Evolutionary conservation across 2,329 filamentous ascomycete species (phyloP), one percentile per base, ranked within the genome.

Genomic region (Aspergillus sp.): DNA sequence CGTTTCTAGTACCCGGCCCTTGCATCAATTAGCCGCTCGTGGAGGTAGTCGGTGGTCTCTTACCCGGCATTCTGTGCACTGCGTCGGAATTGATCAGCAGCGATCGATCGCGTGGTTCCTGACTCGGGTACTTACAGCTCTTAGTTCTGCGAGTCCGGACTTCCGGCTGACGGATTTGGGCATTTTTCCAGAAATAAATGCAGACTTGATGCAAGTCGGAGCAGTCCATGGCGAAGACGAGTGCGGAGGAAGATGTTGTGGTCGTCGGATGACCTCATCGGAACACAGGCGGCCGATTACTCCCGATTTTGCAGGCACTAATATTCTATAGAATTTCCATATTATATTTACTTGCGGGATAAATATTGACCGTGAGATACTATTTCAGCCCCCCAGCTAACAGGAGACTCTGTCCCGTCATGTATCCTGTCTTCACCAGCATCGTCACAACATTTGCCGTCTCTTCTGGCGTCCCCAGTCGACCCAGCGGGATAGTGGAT

Each of bases 371-470:
- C 1, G 3, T 4, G 9, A 30, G 27, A 11, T 27, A 3, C 39
- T 70, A 82, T 65, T 82, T 83, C 64, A 84, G 69, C 2, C 81
- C 81, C 19, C 82, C 82, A 41, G 78, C 80, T 59, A 84, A 62
- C 63, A 84, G 61, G 30, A 85, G 75, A 59, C 81, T 83, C 69
- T 85, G 82, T 1, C 82, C 82, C 0, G 82, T 85, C 73, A 84
- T 71, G 61, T 86, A 87, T 0, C 85, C 84, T 15, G 83, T 87
- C 65, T 75, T 79, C 60, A 79, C 82, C 47, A 85, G 72, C 84
- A 86, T 86, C 3, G 79, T 80, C 6, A 88, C 84, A 27, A 83
- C 79, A 66, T 85, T 85, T 2, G 83, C 84, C 51, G 82, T 83
- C 70, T 88, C 85, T 51, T 84, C 77, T 3, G 83, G 82, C 20